Evolutionary conservation across 2,329 filamentous ascomycete genomes (phyloP).

Genomic region (Penicillium sp.): DNA sequence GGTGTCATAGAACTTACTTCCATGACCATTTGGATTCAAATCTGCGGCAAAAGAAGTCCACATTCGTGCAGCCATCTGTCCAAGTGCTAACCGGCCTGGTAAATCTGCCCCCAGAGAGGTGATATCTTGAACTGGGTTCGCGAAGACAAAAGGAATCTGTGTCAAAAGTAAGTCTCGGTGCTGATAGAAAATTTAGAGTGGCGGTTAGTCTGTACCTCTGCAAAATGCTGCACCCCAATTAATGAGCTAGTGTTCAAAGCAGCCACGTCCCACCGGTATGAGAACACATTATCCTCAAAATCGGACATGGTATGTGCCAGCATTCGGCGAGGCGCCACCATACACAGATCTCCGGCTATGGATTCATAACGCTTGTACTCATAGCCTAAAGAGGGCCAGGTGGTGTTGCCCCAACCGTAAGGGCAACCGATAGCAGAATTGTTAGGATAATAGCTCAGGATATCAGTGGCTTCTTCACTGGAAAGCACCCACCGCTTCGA

Average conservation of each 20-base stretch:
- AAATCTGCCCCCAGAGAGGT: slow-evolving; percentile 23
- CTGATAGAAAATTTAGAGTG: neutral
- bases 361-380: slow-evolving; percentile 35
- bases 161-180: neutral
- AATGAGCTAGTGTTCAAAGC: slow-evolving; percentile 26
- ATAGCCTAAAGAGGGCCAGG: slow-evolving; percentile 27
- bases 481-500: slow-evolving; percentile 32
- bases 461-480: slow-evolving; percentile 30
- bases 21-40: slow-evolving; percentile 31
- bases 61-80: slow-evolving; percentile 32
- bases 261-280: slow-evolving; percentile 33
- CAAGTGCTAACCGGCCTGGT: slow-evolving; percentile 28
- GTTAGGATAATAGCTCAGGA: slow-evolving; percentile 56
- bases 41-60: slow-evolving; percentile 33
- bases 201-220: slow-evolving; percentile 21
- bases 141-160: slow-evolving; percentile 35
- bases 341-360: slow-evolving; percentile 31
- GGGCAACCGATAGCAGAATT: slow-evolving; percentile 52
- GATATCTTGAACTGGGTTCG: slow-evolving; percentile 31
- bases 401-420: slow-evolving; percentile 35
- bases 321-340: slow-evolving; percentile 31
- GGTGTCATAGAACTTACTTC: slow-evolving; percentile 15
- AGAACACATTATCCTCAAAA: slow-evolving; percentile 21
- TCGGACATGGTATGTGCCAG: slow-evolving; percentile 27
- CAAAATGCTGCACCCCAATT: slow-evolving; percentile 33